Evolutionary conservation across 257 asterid genomes (phyloP).

Genomic region (Voacanga thouarsii): DNA sequence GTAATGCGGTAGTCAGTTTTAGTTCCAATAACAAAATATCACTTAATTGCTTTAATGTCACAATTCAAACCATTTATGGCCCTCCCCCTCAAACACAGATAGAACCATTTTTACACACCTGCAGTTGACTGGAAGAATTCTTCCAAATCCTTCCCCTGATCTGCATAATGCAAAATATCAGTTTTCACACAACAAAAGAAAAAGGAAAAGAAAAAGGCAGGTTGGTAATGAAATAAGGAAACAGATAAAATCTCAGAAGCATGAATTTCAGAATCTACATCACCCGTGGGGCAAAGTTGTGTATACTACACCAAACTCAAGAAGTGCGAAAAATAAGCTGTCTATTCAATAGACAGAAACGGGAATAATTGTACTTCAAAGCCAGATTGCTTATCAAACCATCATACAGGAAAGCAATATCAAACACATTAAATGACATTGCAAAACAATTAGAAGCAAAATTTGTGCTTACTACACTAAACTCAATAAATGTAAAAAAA

Average conservation of each 20-base stretch:
- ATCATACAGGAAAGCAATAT: too few species aligned
- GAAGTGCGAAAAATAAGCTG: too few species aligned
- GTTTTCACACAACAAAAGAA: not conserved
- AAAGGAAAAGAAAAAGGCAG: not conserved
- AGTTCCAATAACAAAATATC: too few species aligned
- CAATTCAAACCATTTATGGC: not conserved
- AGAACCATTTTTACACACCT: slow-evolving; percentile 37
- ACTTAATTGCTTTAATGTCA: not conserved
- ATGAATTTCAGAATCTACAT: not conserved
- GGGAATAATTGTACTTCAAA: not conserved
- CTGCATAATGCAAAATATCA: slow-evolving; percentile 39
- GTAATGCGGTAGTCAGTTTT: too few species aligned
- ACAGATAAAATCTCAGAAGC: not conserved
- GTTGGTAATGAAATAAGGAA: not conserved
- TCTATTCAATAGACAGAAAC: not conserved
- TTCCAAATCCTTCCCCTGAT: slow-evolving; percentile 78
- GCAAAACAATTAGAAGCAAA: too few species aligned
- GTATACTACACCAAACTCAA: not conserved
- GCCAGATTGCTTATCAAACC: not conserved
- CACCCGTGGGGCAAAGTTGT: not conserved
- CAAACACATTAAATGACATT: too few species aligned
- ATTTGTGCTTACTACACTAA: not conserved
- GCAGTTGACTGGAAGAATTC: slow-evolving; percentile 89
- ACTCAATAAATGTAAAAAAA: too few species aligned
- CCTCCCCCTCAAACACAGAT: not conserved